These are phyloP conservation scores for Chrysoporthe cubensis DNA, from an alignment of 2,329 filamentous ascomycete genomes.

Conservation along the genomic window DNA sequence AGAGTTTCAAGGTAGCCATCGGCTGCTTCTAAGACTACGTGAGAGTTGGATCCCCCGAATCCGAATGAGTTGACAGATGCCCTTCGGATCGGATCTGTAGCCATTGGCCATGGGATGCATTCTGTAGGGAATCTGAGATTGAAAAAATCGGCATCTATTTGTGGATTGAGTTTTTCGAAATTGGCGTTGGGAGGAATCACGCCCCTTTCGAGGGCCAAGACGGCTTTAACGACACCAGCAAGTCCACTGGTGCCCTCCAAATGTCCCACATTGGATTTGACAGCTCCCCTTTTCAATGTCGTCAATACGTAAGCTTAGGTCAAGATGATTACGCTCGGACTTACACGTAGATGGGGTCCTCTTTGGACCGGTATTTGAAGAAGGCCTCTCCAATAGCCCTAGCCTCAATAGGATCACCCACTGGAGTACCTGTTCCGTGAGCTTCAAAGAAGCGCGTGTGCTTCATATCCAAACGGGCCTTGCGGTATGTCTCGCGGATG, in stretches of 20 bases:
- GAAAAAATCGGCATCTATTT: conserved; percentile 29
- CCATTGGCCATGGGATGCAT: background rate
- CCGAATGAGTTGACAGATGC: conserved; percentile 46
- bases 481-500: conserved; percentile 40
- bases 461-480: conserved; percentile 32
- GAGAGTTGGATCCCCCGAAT: conserved; percentile 50
- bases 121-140: conserved; percentile 27
- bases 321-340: too few species aligned
- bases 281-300: too few species aligned
- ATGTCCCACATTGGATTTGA: conserved; percentile 42
- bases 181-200: conserved; percentile 34
- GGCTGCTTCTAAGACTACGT: conserved; percentile 33
- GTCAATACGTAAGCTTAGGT: too few species aligned
- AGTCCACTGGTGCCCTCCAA: conserved; percentile 34
- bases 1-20: background rate
- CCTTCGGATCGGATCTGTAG: conserved; percentile 22
- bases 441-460: conserved; percentile 38
- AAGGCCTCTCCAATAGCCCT: conserved; percentile 33
- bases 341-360: too few species aligned
- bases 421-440: conserved; percentile 48
- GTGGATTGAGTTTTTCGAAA: conserved; percentile 31
- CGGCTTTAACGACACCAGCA: conserved; percentile 38
- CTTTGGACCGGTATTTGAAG: too few species aligned
- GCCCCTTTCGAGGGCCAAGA: conserved; percentile 37
- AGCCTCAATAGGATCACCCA: conserved; percentile 45